A percentile compares a stretch with the other conserved stretches of the same genome.
phyloP scores from a whole-genome alignment of 352 stramenopile species.

The Phytopythium chamaehyphon region DNA sequence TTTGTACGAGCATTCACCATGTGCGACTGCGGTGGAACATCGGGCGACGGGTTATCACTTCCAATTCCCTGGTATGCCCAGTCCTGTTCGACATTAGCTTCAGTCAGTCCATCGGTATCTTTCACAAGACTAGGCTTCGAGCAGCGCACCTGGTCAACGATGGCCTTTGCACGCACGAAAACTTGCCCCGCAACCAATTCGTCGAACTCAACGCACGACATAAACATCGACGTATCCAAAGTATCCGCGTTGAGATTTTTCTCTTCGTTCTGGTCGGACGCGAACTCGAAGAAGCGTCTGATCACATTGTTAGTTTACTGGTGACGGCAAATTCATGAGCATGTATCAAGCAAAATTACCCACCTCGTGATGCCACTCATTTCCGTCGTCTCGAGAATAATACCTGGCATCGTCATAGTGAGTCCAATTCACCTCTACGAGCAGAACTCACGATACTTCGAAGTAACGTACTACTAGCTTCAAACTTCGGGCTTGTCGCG shows the following conservation, averaged over 20 bases:
- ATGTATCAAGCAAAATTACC: neutral
- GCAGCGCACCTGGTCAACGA: constrained; percentile 81
- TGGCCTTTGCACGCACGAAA: constrained; percentile 59
- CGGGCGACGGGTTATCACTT: constrained; percentile 51
- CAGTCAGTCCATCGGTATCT: neutral
- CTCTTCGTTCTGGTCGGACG: constrained; percentile 22
- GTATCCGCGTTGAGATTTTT: constrained; percentile 38
- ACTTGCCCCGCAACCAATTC: constrained; percentile 23
- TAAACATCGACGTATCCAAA: constrained; percentile 64
- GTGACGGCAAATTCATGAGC: neutral
- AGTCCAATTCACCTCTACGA: too few species aligned
- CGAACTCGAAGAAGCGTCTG: constrained; percentile 63
- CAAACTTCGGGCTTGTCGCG: constrained; percentile 45
- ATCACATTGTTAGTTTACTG: neutral
- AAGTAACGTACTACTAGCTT: constrained; percentile 15
- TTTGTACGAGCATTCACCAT: constrained; percentile 83
- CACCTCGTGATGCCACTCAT: constrained; percentile 52
- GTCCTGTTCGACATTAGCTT: constrained; percentile 17
- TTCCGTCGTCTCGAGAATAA: constrained; percentile 38
- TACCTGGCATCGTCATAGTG: constrained; percentile 14
- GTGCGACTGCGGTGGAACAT: constrained; percentile 72
- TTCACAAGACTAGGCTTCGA: too few species aligned
- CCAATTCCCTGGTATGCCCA: constrained; percentile 55
- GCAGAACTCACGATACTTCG: neutral
- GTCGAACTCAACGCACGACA: constrained; percentile 55